These are phyloP conservation scores for Leptomonas seymouri DNA, from an alignment of 208 protist genomes.

Conservation along the genomic window DNA sequence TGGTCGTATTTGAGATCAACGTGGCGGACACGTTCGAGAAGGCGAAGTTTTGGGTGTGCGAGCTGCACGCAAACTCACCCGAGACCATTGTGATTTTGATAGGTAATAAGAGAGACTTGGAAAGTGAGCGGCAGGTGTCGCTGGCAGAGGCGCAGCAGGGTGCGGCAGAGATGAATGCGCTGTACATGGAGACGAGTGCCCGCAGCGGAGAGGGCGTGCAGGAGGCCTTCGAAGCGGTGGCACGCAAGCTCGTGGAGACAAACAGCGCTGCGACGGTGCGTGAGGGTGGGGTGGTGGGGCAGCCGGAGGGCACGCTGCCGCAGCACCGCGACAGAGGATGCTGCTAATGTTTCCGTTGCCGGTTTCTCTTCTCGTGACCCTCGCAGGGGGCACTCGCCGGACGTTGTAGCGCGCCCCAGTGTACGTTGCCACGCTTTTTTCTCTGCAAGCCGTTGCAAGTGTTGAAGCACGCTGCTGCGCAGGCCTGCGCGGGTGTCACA, in stretches of 20 bases:
- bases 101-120: conserved; percentile 96
- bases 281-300: conserved; percentile 64
- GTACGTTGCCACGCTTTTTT: too few species aligned
- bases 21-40: conserved; percentile 93
- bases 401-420: too few species aligned
- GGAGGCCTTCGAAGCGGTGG: conserved; percentile 70
- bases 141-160: conserved; percentile 56
- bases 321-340: conserved; percentile 5
- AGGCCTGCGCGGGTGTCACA: too few species aligned
- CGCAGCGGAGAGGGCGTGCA: conserved; percentile 70
- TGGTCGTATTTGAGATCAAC: conserved; percentile 98
- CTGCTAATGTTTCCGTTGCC: not conserved
- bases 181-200: conserved; percentile 78
- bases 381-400: too few species aligned
- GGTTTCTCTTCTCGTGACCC: too few species aligned
- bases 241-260: conserved; percentile 47
- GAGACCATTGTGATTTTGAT: conserved; percentile 94
- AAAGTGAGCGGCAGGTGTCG: conserved; percentile 52
- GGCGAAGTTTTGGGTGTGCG: conserved; percentile 96
- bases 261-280: conserved; percentile 70
- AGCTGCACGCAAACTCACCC: conserved; percentile 89
- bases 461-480: too few species aligned
- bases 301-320: conserved; percentile 21
- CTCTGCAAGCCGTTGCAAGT: too few species aligned
- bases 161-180: conserved; percentile 49